Evolutionary conservation across 106 monocot species (phyloP).

Genomic region (Triglochin maritima): DNA sequence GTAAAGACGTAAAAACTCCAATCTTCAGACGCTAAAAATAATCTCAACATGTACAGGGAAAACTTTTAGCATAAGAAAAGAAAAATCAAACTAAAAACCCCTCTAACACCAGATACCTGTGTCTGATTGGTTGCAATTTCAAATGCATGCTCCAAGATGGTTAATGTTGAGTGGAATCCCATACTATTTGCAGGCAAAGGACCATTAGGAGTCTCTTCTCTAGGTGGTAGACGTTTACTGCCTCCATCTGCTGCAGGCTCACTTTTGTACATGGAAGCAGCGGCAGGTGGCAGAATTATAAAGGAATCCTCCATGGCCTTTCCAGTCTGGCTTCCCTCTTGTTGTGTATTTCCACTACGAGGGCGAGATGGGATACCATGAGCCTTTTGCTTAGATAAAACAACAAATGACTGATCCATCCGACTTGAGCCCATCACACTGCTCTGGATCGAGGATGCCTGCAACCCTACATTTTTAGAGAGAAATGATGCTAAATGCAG

Average conservation of each 20-base stretch:
- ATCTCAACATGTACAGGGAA: not conserved
- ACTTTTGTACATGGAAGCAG: constrained; percentile 78
- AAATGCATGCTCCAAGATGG: constrained; percentile 72
- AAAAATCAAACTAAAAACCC: not conserved
- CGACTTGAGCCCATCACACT: constrained; percentile 52
- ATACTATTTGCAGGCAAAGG: constrained; percentile 24
- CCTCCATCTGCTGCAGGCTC: constrained; percentile 32
- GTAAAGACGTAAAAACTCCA: not conserved
- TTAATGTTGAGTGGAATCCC: constrained; percentile 71
- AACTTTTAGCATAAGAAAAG: not conserved
- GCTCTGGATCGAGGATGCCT: constrained; percentile 56
- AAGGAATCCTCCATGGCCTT: constrained; percentile 76
- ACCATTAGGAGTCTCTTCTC: constrained; percentile 16
- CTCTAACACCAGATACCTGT: constrained; percentile 35
- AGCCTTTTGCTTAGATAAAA: constrained; percentile 56
- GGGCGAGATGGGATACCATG: constrained; percentile 64
- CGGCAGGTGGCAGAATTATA: constrained; percentile 71
- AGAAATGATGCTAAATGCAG: not conserved
- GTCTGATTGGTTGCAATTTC: constrained; percentile 78
- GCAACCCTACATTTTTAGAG: constrained; percentile 37
- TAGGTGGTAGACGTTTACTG: constrained; percentile 23
- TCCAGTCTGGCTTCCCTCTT: constrained; percentile 15
- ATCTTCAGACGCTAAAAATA: not conserved
- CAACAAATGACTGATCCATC: constrained; percentile 84
- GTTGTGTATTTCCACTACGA: constrained; percentile 17